Conservation (phyloP, 495 filamentous ascomycete genomes). For the Xylona heveae region DNA sequence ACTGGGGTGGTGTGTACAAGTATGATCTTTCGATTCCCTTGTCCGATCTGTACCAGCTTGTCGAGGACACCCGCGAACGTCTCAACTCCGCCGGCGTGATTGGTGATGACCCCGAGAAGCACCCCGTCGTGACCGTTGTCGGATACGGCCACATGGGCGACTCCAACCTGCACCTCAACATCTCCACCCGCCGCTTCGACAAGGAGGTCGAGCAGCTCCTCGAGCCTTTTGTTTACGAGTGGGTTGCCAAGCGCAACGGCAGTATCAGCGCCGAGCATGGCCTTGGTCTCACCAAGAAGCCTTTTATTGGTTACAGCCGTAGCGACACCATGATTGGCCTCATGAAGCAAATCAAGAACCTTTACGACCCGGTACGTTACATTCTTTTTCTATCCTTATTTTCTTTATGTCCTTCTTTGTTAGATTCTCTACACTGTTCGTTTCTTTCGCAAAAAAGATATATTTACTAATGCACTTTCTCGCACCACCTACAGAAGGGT, state of each 20-base stretch:
- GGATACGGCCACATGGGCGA: conserved; percentile 98
- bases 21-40: conserved; percentile 94
- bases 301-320: conserved; percentile 80
- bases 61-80: conserved; percentile 57
- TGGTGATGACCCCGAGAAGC: conserved; percentile 50
- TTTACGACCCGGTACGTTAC: conserved; percentile 73
- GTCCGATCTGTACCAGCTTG: conserved; percentile 65
- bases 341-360: conserved; percentile 83
- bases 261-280: conserved; percentile 96
- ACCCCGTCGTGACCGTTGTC: conserved; percentile 72
- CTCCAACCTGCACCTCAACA: conserved; percentile 81
- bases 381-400: too few relatives aligned
- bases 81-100: conserved; percentile 54
- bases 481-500: conserved; percentile 35
- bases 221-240: conserved; percentile 93
- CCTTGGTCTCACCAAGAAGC: conserved; percentile 81
- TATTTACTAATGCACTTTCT: conserved; percentile 6
- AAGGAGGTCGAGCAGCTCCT: conserved; percentile 73
- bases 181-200: conserved; percentile 60
- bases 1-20: conserved; percentile 93
- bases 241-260: conserved; percentile 68
- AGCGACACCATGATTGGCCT: conserved; percentile 63
- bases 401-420: too few relatives aligned
- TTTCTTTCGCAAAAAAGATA: too few relatives aligned
- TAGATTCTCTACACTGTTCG: too few relatives aligned